phyloP scores from a whole-genome alignment of 257 asterid species.

The Jacaranda copaia region DNA sequence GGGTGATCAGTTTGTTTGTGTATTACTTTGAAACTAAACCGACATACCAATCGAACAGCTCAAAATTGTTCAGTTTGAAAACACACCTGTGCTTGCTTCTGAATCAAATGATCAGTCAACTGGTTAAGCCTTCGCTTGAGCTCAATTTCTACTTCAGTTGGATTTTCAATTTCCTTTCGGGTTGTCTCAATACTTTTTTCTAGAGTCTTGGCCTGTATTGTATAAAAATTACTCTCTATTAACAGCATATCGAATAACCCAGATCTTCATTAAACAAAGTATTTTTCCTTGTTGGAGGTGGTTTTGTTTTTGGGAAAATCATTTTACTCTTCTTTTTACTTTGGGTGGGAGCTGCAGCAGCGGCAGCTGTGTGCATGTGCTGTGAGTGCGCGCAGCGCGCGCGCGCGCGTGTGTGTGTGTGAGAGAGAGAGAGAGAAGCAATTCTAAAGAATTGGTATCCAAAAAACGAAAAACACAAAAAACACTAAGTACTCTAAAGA shows the following conservation, averaged over 20 bases:
- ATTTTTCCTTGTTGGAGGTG: neutral
- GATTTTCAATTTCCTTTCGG: constrained; percentile 64
- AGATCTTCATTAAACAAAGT: neutral
- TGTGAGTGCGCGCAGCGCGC: too few species aligned
- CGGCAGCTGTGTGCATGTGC: neutral
- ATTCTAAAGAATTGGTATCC: neutral
- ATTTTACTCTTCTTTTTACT: neutral
- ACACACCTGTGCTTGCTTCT: constrained; percentile 93
- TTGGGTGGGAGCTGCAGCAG: neutral
- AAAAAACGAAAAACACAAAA: neutral
- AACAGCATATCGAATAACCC: constrained; percentile 15
- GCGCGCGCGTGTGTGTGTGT: neutral
- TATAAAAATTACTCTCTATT: constrained; percentile 2
- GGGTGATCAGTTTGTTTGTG: neutral
- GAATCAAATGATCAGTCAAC: constrained; percentile 90
- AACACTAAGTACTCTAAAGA: neutral
- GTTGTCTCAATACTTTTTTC: constrained; percentile 76
- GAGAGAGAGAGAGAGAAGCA: neutral
- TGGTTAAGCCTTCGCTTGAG: constrained; percentile 91
- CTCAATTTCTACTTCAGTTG: constrained; percentile 88
- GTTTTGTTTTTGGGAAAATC: neutral
- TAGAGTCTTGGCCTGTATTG: constrained; percentile 71
- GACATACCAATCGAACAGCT: constrained; percentile 9
- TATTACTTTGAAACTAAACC: neutral
- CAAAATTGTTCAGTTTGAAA: constrained; percentile 27